phyloP scores from a whole-genome alignment of 768 basidiomycete genomes.

The Lactarius sanguifluus region DNA sequence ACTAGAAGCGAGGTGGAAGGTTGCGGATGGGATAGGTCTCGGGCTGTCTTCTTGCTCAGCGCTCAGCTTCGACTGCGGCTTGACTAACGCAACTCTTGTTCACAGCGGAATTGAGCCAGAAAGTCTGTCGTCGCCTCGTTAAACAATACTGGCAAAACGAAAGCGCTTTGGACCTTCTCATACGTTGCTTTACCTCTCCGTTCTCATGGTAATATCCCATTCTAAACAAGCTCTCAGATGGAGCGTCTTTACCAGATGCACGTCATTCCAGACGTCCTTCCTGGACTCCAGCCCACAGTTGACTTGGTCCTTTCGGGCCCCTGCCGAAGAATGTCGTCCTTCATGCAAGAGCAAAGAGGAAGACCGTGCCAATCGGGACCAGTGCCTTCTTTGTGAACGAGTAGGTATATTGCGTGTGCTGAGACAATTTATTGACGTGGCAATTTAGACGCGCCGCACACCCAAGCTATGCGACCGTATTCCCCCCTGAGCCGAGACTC shows the following conservation, averaged over 20 bases:
- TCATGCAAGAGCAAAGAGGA: conserved; percentile 31
- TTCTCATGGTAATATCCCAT: background rate
- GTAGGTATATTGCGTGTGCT: conserved; percentile 49
- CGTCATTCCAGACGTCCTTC: conserved; percentile 84
- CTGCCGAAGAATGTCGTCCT: conserved; percentile 34
- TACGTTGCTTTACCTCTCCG: conserved; percentile 38
- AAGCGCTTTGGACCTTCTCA: conserved; percentile 80
- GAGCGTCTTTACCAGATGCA: conserved; percentile 90
- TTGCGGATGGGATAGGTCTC: conserved; percentile 70
- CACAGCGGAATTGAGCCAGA: conserved; percentile 62
- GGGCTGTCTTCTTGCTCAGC: conserved; percentile 33
- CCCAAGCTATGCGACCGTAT: conserved; percentile 74
- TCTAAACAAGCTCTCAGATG: conserved; percentile 59
- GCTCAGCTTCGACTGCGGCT: background rate
- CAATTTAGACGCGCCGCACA: conserved; percentile 55
- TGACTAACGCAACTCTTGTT: background rate
- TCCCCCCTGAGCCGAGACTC: conserved; percentile 74
- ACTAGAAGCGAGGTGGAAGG: conserved; percentile 78
- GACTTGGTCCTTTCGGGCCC: conserved; percentile 59
- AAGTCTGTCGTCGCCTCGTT: conserved; percentile 73
- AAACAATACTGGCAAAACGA: conserved; percentile 86
- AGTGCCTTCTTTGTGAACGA: conserved; percentile 66
- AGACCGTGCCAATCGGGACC: conserved; percentile 56
- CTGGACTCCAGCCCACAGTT: conserved; percentile 64
- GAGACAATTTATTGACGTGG: conserved; percentile 1